Conservation (phyloP, 345 rosid species). For the Eucalyptus marginata region DNA sequence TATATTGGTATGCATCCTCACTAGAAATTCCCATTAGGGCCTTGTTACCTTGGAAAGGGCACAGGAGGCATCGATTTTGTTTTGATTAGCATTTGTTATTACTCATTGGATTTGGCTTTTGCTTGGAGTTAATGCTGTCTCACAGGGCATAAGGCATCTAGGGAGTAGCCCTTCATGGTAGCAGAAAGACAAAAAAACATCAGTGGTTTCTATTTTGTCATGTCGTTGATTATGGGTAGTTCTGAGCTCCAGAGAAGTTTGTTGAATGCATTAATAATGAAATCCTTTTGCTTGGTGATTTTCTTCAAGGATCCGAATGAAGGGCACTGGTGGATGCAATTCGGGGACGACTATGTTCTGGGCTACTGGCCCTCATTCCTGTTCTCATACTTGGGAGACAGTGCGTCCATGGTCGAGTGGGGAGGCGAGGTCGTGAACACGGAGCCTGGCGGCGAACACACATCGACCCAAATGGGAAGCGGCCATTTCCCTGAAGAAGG, state of each 20-base stretch:
- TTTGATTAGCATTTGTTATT: neutral
- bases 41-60: neutral
- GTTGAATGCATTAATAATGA: neutral
- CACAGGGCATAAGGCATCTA: neutral
- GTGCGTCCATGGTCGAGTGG: conserved; percentile 47
- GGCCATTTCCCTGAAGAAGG: conserved; percentile 46
- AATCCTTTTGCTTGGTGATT: neutral
- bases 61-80: neutral
- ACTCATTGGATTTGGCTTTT: neutral
- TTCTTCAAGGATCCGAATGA: conserved; percentile 32
- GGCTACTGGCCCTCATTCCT: conserved; percentile 48
- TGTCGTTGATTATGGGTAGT: neutral
- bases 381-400: conserved; percentile 38
- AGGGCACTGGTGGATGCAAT: conserved; percentile 56
- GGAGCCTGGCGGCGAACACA: conserved; percentile 25
- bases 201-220: neutral
- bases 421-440: conserved; percentile 50
- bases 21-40: neutral
- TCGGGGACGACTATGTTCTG: conserved; percentile 27
- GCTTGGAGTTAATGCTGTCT: neutral
- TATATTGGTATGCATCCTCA: neutral
- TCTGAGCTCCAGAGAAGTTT: neutral
- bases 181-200: neutral
- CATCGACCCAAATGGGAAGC: conserved; percentile 46
- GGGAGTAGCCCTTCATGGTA: neutral